Evolutionary conservation across 306 rosid genomes (phyloP), one percentile per base, ranked within the genome.

Genomic region (Calophaca sinica): DNA sequence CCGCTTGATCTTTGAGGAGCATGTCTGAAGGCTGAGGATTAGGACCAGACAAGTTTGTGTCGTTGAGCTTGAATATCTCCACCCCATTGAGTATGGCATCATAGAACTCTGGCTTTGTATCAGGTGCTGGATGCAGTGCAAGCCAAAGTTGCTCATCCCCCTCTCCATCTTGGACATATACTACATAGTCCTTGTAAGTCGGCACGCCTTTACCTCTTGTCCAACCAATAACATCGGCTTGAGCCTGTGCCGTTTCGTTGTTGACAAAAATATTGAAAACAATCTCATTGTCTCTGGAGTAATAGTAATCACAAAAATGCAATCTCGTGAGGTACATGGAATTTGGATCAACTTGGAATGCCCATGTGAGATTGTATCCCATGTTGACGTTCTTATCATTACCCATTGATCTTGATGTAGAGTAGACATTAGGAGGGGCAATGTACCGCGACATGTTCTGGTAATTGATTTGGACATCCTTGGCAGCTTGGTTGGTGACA

Each of bases 31-130:
- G 83, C 70, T 69, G 72, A 82, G 90, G 90, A 65, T 87, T 87
- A 9, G 85, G 88, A 32, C 87, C 88, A 2, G 90, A 80, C 81
- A 87, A 84, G 72, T 63, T n/a, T 33, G 82, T 76, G 72, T 84
- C 85, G 36, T 72, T 82, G 57, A 87, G 33, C 86, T 87, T 87
- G 85, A 87, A 87, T 63, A 87, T 76, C 80, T 87, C 90, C 12
- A 87, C 58, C 3, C 90, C 90, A 62, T 82, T 87, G 9, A 87
- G 82, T 7, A 84, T 1, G 13, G 82, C 83, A 74, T 87, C 90
- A 5, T 68, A 79, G 79, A 2, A 84, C 55, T 82, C 62, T 14
- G 90, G 90, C 69, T 60, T 69, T 5, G 79, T 0, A 0, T 36
- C 80, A 2, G 58, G 32, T 8, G 70, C 32, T 11, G 90, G 88